A percentile compares a stretch with the other conserved stretches of the same genome.
Conservation (phyloP, 768 basidiomycete species). For the Coprinellus micaceus region DNA sequence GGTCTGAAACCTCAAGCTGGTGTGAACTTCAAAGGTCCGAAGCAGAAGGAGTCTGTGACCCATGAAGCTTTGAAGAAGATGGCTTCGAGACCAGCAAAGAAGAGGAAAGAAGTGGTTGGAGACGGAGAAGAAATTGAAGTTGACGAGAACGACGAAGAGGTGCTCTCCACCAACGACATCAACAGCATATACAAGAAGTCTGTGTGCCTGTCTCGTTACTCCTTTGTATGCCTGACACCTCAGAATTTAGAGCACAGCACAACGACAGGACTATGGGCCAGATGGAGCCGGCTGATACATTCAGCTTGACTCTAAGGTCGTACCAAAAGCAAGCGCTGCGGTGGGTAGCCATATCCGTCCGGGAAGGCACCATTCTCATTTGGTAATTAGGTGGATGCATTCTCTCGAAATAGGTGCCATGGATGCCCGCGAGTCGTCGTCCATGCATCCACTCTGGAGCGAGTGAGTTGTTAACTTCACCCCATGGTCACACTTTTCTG, state of each 20-base stretch:
- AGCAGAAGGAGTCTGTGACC: conserved; percentile 31
- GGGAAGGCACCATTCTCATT: background rate
- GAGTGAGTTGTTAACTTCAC: conserved; percentile 66
- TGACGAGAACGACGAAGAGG: conserved; percentile 69
- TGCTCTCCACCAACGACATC: conserved; percentile 71
- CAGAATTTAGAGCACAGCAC: conserved; percentile 84
- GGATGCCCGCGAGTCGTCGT: conserved; percentile 63
- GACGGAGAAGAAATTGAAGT: conserved; percentile 82
- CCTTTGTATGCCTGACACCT: too few relatives aligned
- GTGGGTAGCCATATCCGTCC: conserved; percentile 33
- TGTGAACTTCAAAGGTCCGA: conserved; percentile 31
- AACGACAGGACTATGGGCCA: conserved; percentile 72
- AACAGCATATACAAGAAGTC: conserved; percentile 86
- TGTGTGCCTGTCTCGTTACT: too few relatives aligned
- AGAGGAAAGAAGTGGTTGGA: conserved; percentile 66
- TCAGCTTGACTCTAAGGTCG: conserved; percentile 68
- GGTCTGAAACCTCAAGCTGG: conserved; percentile 62
- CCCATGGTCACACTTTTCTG: conserved; percentile 1
- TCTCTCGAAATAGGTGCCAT: conserved; percentile 74
- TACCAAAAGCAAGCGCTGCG: conserved; percentile 93
- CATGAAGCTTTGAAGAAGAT: conserved; percentile 41
- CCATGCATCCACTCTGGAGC: conserved; percentile 94
- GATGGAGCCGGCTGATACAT: conserved; percentile 79
- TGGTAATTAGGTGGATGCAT: conserved; percentile 75
- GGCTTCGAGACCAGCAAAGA: conserved; percentile 36